Base-by-base conservation (phyloP, 345 rosid genomes). In the Chamaenerion angustifolium region DNA sequence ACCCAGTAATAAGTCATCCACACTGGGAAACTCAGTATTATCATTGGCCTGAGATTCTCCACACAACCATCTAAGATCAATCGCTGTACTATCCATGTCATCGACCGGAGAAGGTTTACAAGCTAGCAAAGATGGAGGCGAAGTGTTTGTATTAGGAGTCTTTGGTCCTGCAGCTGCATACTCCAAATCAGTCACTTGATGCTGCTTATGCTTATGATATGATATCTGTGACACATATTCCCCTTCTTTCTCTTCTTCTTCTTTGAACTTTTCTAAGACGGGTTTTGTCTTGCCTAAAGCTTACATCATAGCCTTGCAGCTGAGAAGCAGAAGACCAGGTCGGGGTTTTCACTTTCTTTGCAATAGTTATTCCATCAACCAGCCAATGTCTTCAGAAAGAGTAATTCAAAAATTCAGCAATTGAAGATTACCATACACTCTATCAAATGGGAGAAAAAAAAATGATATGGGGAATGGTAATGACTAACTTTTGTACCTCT, bases 251-350 rank as follows among this genome's bases (percentile, higher is more conserved):
- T 92, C 98, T 16, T 78, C 76, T 21, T 80, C 93, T 74, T 82
- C 69, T 73, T 77, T 40, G 90, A 67, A 56, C 75, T 68, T 79
- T 31, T 73, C 71, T 0, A 73, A 46, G 55, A 92, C 70, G 58
- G 69, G 35, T 68, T 79, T 87, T 49, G 90, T 92, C 73, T 68
- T 82, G 41, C 98, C 98, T n/a, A n/a, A n/a, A n/a, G n/a, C n/a
- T n/a, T n/a, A n/a, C n/a, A n/a, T n/a, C n/a, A n/a, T n/a, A n/a
- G n/a, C n/a, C n/a, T n/a, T n/a, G n/a, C n/a, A n/a, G n/a, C n/a
- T n/a, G n/a, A n/a, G n/a, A n/a, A n/a, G n/a, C n/a, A n/a, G n/a
- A n/a, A n/a, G n/a, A n/a, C n/a, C n/a, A n/a, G n/a, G n/a, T n/a
- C n/a, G n/a, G n/a, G n/a, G n/a, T n/a, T n/a, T n/a, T n/a, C n/a